Evolutionary conservation across 78 protist genomes (phyloP).

Genomic region (Dictyostelium discoideum): dicty_2.7 NC_007088.5:3411001-3411500

Average conservation of each 20-base stretch:
- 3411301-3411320: slow-evolving; percentile 64
- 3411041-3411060: background rate
- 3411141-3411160: slow-evolving; percentile 17
- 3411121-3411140: slow-evolving; percentile 38
- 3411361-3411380: no score
- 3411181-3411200: no score
- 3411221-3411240: no score
- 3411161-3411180: background rate
- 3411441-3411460: background rate
- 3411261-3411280: slow-evolving; percentile 2
- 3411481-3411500: slow-evolving; percentile 18
- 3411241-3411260: slow-evolving; percentile 14
- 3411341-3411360: slow-evolving; percentile 25
- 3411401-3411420: background rate
- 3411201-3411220: no score
- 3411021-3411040: background rate
- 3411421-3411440: background rate
- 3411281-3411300: slow-evolving; percentile 21
- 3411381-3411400: no score
- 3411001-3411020: background rate
- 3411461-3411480: background rate
- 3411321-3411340: slow-evolving; percentile 40
- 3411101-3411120: slow-evolving; percentile 44
- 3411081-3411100: slow-evolving; percentile 54
- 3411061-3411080: slow-evolving; percentile 6